phyloP scores from a whole-genome alignment of 768 basidiomycete species.

The Tulasnella sp. region DNA sequence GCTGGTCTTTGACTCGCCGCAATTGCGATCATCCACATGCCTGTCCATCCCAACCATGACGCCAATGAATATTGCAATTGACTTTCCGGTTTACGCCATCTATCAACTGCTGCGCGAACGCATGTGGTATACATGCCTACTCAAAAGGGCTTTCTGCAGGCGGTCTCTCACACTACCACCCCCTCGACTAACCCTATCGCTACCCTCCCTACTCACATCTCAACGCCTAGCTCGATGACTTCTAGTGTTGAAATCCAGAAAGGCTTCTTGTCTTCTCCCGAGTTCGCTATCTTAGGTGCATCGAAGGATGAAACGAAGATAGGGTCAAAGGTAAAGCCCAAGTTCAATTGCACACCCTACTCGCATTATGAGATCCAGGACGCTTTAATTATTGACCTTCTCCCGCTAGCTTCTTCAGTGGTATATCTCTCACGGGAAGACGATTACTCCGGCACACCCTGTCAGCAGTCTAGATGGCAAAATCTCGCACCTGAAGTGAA shows the following conservation, averaged over 20 bases:
- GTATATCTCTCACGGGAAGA: constrained; percentile 49
- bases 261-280: constrained; percentile 3
- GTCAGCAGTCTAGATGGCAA: constrained; percentile 28
- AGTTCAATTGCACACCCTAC: not conserved
- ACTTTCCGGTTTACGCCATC: no score
- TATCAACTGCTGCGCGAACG: no score
- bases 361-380: not conserved
- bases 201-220: not conserved
- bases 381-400: not conserved
- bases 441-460: constrained; percentile 65
- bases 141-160: no score
- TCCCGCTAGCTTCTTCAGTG: constrained; percentile 54
- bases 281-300: constrained; percentile 71
- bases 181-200: not conserved
- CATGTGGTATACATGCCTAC: no score
- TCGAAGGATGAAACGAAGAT: constrained; percentile 69
- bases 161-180: not conserved
- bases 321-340: constrained; percentile 51
- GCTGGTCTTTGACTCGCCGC: no score
- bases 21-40: no score
- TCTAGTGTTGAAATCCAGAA: not conserved
- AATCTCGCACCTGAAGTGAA: not conserved
- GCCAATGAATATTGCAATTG: no score
- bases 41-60: no score
- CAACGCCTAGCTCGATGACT: not conserved